phyloP scores from a whole-genome alignment of 441 rosid species.

The Eruca vesicaria region DNA sequence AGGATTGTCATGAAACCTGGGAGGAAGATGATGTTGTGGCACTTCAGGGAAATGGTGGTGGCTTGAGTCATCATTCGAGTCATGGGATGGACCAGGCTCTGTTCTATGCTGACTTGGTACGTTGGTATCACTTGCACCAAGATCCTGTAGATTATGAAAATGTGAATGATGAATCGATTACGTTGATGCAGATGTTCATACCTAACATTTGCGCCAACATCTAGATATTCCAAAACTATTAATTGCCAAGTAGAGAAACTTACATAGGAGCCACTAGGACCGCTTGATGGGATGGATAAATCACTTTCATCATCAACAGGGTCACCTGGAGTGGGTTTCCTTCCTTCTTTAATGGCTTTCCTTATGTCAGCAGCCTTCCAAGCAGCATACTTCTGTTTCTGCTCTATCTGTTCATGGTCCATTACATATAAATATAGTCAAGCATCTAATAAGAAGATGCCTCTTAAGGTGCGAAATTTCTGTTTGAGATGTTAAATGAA shows the following conservation, averaged over 20 bases:
- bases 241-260: conserved; percentile 29
- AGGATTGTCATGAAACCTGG: conserved; percentile 45
- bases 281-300: conserved; percentile 46
- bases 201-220: neutral
- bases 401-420: conserved; percentile 35
- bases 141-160: conserved; percentile 52
- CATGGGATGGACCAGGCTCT: conserved; percentile 49
- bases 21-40: conserved; percentile 34
- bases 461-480: neutral
- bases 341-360: conserved; percentile 94
- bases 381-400: conserved; percentile 93
- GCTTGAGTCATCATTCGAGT: conserved; percentile 33
- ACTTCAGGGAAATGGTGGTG: conserved; percentile 38
- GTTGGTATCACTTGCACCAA: conserved; percentile 45
- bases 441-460: neutral
- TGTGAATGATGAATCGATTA: neutral
- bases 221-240: neutral
- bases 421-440: conserved; percentile 2
- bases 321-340: conserved; percentile 86
- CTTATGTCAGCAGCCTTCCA: conserved; percentile 93
- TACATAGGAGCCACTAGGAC: conserved; percentile 54
- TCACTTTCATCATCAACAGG: conserved; percentile 74
- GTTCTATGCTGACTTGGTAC: conserved; percentile 45
- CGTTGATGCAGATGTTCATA: neutral
- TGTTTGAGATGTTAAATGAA: conserved; percentile 10